Percentiles rank a stretch among this genome's conserved stretches.
These are phyloP conservation scores for Eremochloa ophiuroides DNA, from an alignment of 176 grass and related monocot species.

Conservation along the genomic window DNA sequence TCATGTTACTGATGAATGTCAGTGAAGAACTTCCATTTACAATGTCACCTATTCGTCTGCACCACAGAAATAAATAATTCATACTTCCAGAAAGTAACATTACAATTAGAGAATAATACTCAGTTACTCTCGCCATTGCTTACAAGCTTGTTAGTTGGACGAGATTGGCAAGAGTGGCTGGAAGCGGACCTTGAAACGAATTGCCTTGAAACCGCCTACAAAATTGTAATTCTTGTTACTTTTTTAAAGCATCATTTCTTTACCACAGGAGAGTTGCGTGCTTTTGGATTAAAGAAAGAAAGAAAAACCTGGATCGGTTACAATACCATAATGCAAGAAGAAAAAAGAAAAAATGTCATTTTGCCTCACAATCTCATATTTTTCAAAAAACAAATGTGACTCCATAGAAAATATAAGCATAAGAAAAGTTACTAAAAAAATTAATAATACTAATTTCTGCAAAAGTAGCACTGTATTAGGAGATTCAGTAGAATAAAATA, in stretches of 20 bases:
- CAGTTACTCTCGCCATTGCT: neutral
- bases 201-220: slow-evolving; percentile 82
- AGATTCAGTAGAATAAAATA: no score
- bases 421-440: neutral
- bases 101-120: neutral
- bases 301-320: neutral
- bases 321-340: neutral
- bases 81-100: neutral
- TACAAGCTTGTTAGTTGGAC: slow-evolving; percentile 49
- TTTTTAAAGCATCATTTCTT: neutral
- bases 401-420: neutral
- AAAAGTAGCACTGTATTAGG: no score
- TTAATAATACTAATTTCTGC: slow-evolving; percentile 3
- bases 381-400: no score
- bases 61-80: slow-evolving; percentile 30
- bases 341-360: neutral
- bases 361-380: no score
- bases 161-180: slow-evolving; percentile 59
- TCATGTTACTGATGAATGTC: slow-evolving; percentile 64
- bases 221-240: neutral
- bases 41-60: slow-evolving; percentile 74
- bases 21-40: slow-evolving; percentile 66
- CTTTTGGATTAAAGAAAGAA: neutral
- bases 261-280: neutral
- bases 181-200: slow-evolving; percentile 81